phyloP scores from a whole-genome alignment of 2,329 filamentous ascomycete species.

The Paramyrothecium sp. region DNA sequence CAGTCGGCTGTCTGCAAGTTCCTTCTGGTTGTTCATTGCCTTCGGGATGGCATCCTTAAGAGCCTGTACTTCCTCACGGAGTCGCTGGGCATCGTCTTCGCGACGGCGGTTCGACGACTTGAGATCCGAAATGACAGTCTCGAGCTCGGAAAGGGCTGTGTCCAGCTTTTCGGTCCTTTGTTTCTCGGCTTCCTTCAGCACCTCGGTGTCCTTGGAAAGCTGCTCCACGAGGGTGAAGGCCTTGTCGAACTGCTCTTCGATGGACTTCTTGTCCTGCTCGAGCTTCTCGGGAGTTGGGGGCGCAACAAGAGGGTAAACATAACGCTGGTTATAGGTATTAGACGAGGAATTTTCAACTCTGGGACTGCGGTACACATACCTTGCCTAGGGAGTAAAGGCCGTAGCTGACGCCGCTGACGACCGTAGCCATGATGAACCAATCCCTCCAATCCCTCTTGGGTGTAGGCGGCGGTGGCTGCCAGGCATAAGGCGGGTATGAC shows the following conservation, averaged over 20 bases:
- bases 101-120: conserved; percentile 78
- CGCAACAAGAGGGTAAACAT: conserved; percentile 85
- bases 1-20: conserved; percentile 75
- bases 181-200: conserved; percentile 83
- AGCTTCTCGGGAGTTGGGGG: conserved; percentile 92
- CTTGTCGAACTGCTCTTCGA: conserved; percentile 91
- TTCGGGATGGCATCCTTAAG: conserved; percentile 85
- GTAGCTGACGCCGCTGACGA: conserved; percentile 85
- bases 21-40: conserved; percentile 84
- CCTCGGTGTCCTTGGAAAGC: conserved; percentile 83
- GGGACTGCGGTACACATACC: conserved; percentile 42
- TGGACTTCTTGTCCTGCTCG: conserved; percentile 88
- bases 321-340: conserved; percentile 59
- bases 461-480: conserved; percentile 57
- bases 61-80: conserved; percentile 81
- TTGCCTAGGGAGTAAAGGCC: conserved; percentile 86
- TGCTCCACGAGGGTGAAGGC: conserved; percentile 92
- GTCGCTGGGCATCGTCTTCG: conserved; percentile 82
- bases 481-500: conserved; percentile 51
- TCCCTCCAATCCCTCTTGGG: conserved; percentile 94
- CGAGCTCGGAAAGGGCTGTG: conserved; percentile 76
- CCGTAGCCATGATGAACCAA: conserved; percentile 99
- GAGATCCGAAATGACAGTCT: conserved; percentile 76
- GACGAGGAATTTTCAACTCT: neutral
- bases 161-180: conserved; percentile 82